Conservation (phyloP, 176 grass and related monocot species). For the Cocos nucifera region DNA sequence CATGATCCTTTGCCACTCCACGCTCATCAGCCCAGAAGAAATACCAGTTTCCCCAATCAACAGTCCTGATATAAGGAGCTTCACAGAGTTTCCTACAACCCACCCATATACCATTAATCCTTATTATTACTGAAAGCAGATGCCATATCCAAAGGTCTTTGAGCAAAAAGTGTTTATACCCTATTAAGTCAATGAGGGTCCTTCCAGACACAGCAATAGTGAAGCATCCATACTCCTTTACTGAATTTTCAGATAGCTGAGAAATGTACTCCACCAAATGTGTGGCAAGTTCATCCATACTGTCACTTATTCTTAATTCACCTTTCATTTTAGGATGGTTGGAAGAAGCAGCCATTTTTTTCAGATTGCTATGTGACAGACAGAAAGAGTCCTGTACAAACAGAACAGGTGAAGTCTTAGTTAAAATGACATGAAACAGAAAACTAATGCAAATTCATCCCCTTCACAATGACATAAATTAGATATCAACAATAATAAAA, state of each 20-base stretch:
- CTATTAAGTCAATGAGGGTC: background rate
- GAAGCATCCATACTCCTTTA: background rate
- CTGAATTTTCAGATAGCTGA: background rate
- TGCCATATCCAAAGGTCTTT: background rate
- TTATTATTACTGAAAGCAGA: background rate
- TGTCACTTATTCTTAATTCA: slow-evolving; percentile 8
- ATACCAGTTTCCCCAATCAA: slow-evolving; percentile 99
- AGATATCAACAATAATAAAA: too few relatives aligned
- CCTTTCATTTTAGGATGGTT: background rate
- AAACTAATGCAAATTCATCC: too few relatives aligned
- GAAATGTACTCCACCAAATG: slow-evolving; percentile 7
- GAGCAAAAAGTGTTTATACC: background rate
- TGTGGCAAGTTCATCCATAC: slow-evolving; percentile 15
- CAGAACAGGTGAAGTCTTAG: too few relatives aligned
- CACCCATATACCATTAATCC: too few relatives aligned
- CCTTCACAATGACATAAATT: too few relatives aligned
- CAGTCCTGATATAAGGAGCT: slow-evolving; percentile 77
- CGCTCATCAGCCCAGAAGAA: slow-evolving; percentile 90
- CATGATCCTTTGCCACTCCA: slow-evolving; percentile 84
- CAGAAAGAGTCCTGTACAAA: too few relatives aligned
- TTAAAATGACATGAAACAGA: too few relatives aligned
- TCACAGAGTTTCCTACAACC: slow-evolving; percentile 82
- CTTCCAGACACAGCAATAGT: slow-evolving; percentile 8
- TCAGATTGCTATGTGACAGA: too few relatives aligned
- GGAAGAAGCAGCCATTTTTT: too few relatives aligned